phyloP scores from a whole-genome alignment of 345 rosid species.

The Populus deltoides region DNA sequence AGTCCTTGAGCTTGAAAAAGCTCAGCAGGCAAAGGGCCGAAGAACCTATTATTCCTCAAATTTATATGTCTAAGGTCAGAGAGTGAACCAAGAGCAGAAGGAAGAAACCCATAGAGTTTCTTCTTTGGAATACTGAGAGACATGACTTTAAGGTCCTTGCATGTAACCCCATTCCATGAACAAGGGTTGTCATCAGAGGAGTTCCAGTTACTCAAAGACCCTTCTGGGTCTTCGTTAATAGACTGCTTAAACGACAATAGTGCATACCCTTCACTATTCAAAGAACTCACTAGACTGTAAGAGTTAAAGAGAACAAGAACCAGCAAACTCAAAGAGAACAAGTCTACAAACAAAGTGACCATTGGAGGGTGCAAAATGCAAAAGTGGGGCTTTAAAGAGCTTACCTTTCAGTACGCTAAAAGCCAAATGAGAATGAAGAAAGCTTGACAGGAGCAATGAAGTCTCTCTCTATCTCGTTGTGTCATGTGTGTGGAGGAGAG shows the following conservation, averaged over 20 bases:
- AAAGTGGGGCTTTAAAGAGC: background rate
- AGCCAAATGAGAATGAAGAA: background rate
- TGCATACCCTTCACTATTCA: constrained; percentile 65
- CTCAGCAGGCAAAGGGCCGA: constrained; percentile 64
- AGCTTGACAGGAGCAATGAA: background rate
- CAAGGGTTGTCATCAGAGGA: constrained; percentile 67
- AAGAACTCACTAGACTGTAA: constrained; percentile 10
- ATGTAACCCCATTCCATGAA: constrained; percentile 90
- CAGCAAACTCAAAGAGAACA: constrained; percentile 20
- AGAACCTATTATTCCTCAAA: constrained; percentile 70
- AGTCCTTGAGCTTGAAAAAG: constrained; percentile 72
- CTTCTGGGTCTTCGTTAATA: constrained; percentile 66
- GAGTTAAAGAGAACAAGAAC: constrained; percentile 14
- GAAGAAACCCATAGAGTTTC: constrained; percentile 70
- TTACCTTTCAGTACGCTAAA: constrained; percentile 21
- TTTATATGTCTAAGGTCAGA: constrained; percentile 80
- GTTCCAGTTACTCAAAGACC: constrained; percentile 81
- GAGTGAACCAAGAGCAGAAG: constrained; percentile 79
- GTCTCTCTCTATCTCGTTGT: background rate
- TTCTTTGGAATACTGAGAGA: constrained; percentile 83
- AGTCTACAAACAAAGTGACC: background rate
- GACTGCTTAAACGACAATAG: constrained; percentile 71
- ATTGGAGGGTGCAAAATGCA: background rate
- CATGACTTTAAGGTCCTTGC: constrained; percentile 72
- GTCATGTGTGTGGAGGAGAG: background rate